Evolutionary conservation across 441 rosid species (phyloP), one percentile per base, ranked within the genome.

Genomic region (Populus tomentosa): DNA sequence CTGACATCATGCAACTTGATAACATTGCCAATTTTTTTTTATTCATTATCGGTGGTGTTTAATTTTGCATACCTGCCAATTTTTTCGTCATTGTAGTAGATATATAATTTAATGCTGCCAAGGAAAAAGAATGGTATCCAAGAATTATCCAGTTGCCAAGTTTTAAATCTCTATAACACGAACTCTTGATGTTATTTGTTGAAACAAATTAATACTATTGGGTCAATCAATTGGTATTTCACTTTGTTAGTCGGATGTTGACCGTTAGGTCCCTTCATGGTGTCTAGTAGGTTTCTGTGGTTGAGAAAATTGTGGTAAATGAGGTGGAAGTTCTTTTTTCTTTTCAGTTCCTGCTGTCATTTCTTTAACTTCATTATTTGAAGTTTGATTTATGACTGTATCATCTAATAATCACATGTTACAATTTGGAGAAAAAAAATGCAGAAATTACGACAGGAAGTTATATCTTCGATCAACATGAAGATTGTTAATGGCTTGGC

Each of bases 401-500:
- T 67, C 68, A 73, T 77, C 70, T 76, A 75, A 78, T 53, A 16
- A 8, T 18, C 6, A 2, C 61, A 53, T 53, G 61, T 53, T 53
- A 16, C 61, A 53, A 53, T 53, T 53, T 53, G 61, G 61, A 53
- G 61, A 14, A 50, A 53, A 80, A 80, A 77, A 77, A 77, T 90
- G 85, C 91, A 91, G 90, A 87, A 87, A 79, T 80, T 85, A 68
- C 83, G 81, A 78, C 83, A 80, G 35, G 90, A 86, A 81, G 86
- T 68, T 80, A 59, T 88, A 42, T 84, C 89, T 69, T 77, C 85
- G 32, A 53, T 87, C 84, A 95, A 95, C 79, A 77, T 89, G 90
- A 88, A 87, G 83, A 88, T 88, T 70, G 79, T 95, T 73, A 84
- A 85, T 81, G 78, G 86, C 85, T 80, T 94, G 87, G 93, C 92